phyloP scores from a whole-genome alignment of 768 basidiomycete species.

The Pisolithus orientalis region DNA sequence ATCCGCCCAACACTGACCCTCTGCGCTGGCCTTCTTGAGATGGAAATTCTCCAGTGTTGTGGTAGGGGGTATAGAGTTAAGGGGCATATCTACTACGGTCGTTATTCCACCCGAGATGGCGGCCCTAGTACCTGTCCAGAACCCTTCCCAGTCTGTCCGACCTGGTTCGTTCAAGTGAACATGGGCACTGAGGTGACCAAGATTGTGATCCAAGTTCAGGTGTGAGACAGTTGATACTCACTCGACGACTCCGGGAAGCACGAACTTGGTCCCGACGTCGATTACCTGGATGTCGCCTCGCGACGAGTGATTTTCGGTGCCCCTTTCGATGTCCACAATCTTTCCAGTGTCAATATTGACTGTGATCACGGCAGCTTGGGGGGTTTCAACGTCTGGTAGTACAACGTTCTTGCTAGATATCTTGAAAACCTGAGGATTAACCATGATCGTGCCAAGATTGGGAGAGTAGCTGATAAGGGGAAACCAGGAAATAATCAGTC shows the following conservation, averaged over 20 bases:
- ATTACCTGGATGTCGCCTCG: constrained; percentile 34
- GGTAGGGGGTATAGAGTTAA: constrained; percentile 96
- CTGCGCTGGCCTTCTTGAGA: constrained; percentile 64
- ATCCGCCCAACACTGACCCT: constrained; percentile 69
- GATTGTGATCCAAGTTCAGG: neutral
- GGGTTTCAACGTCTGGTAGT: constrained; percentile 41
- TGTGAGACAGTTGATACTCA: constrained; percentile 18
- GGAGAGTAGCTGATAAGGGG: no score
- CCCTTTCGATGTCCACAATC: constrained; percentile 43
- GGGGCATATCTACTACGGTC: constrained; percentile 94
- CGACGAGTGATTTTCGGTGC: constrained; percentile 17
- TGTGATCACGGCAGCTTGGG: constrained; percentile 61
- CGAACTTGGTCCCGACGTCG: constrained; percentile 49
- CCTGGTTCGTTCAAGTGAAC: constrained; percentile 95
- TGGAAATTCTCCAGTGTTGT: constrained; percentile 75
- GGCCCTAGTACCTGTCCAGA: constrained; percentile 84
- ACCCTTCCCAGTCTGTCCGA: constrained; percentile 91
- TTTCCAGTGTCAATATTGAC: constrained; percentile 53
- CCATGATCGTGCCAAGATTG: neutral
- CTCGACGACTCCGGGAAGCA: constrained; percentile 83
- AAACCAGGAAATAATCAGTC: no score
- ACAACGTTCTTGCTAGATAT: constrained; percentile 54
- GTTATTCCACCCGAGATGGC: constrained; percentile 94
- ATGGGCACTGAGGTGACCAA: constrained; percentile 53
- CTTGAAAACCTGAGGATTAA: constrained; percentile 21